Percentiles rank a stretch among this genome's conserved stretches.
phyloP scores from a whole-genome alignment of 208 protist genomes.

The Leishmania guyanensis region DNA sequence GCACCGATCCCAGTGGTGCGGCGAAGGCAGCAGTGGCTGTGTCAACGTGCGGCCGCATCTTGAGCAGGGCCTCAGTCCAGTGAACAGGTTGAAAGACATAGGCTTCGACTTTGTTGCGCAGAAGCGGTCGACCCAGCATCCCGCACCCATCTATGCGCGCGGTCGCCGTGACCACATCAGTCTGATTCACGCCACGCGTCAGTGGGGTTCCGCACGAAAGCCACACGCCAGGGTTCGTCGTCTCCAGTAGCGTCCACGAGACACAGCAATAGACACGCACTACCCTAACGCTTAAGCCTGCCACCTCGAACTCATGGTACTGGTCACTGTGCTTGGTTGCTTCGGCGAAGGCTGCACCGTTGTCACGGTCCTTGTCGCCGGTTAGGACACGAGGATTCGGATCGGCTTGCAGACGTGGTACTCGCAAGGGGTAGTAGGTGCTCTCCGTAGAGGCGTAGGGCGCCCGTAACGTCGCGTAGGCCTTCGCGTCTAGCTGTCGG shows the following conservation, averaged over 20 bases:
- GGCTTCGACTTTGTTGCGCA: conserved; percentile 11
- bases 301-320: neutral
- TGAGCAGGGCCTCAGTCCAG: conserved; percentile 12
- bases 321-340: neutral
- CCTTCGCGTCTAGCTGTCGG: conserved; percentile 50
- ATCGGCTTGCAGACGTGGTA: conserved; percentile 63
- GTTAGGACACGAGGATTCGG: conserved; percentile 26
- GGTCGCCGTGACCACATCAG: conserved; percentile 14
- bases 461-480: conserved; percentile 55
- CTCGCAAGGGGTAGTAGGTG: conserved; percentile 70
- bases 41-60: neutral
- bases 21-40: conserved; percentile 4
- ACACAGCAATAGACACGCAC: conserved; percentile 35
- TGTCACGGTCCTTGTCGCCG: conserved; percentile 17
- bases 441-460: conserved; percentile 64
- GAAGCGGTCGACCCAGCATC: conserved; percentile 43
- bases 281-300: conserved; percentile 9
- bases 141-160: conserved; percentile 43
- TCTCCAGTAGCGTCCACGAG: conserved; percentile 51
- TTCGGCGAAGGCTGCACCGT: neutral
- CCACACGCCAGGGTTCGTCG: conserved; percentile 30
- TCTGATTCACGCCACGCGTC: conserved; percentile 36
- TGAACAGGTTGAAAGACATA: conserved; percentile 21
- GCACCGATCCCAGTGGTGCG: neutral
- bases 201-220: conserved; percentile 54